Evolutionary conservation across 257 asterid species (phyloP).

Genomic region (Nicotiana sylvestris): DNA sequence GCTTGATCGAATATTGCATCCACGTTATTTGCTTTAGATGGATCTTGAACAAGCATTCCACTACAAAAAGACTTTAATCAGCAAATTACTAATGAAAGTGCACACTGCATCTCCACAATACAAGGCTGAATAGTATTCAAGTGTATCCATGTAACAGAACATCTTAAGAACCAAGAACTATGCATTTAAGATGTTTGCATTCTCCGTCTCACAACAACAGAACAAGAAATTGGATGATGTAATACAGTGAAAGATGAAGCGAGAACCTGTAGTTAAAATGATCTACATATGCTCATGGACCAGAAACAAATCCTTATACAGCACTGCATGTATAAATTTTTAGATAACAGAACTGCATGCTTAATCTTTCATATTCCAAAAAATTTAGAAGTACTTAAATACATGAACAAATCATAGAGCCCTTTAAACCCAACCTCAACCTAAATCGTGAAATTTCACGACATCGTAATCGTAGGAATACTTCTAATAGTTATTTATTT

Average conservation of each 20-base stretch:
- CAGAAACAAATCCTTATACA: neutral
- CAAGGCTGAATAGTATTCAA: neutral
- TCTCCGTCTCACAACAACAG: neutral
- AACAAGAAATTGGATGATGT: neutral
- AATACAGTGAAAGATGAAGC: neutral
- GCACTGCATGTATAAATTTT: neutral
- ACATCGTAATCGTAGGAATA: neutral
- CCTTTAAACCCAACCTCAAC: neutral
- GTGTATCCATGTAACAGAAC: neutral
- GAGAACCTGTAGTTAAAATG: neutral
- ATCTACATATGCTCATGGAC: neutral
- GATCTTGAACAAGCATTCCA: conserved; percentile 87
- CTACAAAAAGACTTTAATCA: conserved; percentile 31
- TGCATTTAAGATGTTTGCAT: neutral
- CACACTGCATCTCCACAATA: neutral
- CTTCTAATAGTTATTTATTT: neutral
- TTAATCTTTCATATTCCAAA: neutral
- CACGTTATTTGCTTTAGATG: conserved; percentile 48
- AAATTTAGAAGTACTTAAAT: neutral
- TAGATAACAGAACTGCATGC: neutral
- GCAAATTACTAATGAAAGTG: conserved; percentile 4
- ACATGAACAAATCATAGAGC: neutral
- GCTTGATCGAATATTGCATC: conserved; percentile 70
- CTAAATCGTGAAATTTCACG: neutral
- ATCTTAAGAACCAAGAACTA: neutral